These are phyloP conservation scores for Arachis stenosperma DNA, from an alignment of 306 rosid genomes.

Conservation along the genomic window DNA sequence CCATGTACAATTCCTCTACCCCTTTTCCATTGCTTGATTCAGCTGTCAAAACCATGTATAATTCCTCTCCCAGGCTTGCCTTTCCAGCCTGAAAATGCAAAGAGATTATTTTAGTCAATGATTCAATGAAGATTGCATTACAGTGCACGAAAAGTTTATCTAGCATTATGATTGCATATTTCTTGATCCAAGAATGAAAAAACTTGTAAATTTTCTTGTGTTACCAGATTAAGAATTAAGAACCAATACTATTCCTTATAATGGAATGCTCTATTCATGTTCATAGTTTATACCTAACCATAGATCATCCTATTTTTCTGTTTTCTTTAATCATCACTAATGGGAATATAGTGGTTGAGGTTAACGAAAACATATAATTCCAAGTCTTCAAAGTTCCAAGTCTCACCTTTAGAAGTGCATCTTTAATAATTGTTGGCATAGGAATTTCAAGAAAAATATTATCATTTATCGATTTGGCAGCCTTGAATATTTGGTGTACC, in stretches of 20 bases:
- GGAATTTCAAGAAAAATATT: constrained; percentile 77
- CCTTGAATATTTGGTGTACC: constrained; percentile 83
- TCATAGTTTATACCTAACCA: too few relatives aligned
- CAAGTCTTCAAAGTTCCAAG: too few relatives aligned
- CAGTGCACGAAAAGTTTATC: background rate
- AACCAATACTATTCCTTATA: constrained; percentile 16
- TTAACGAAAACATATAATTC: too few relatives aligned
- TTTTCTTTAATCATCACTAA: too few relatives aligned
- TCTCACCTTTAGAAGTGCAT: too few relatives aligned
- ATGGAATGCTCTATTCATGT: background rate
- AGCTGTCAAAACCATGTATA: constrained; percentile 56
- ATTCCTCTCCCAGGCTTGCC: constrained; percentile 69
- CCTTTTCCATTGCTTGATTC: constrained; percentile 58
- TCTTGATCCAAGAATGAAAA: background rate
- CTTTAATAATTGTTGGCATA: constrained; percentile 46
- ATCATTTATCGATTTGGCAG: constrained; percentile 76
- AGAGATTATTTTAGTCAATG: constrained; percentile 22
- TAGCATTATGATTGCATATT: background rate
- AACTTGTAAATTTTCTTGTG: constrained; percentile 2
- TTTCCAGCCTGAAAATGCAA: constrained; percentile 63
- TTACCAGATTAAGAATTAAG: background rate
- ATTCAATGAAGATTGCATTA: background rate
- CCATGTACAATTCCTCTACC: too few relatives aligned
- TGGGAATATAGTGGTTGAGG: too few relatives aligned
- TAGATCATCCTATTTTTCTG: too few relatives aligned